Evolutionary conservation across 768 basidiomycete genomes (phyloP).

Genomic region (Calocera viscosa): DNA sequence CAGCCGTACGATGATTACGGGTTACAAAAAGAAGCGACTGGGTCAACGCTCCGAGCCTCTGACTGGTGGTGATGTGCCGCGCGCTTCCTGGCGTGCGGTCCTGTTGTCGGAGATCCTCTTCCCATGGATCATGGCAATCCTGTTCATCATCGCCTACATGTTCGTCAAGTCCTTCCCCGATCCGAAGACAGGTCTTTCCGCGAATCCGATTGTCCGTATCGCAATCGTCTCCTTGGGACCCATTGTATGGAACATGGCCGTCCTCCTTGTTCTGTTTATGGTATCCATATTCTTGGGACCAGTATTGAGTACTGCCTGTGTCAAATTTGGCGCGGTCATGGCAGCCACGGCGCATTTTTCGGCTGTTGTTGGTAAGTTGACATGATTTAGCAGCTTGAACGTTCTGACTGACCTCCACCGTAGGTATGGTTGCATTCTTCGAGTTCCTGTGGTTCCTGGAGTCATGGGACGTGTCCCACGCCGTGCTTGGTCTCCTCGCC

Average conservation of each 20-base stretch:
- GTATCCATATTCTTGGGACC: slow-evolving; percentile 87
- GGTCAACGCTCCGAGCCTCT: slow-evolving; percentile 96
- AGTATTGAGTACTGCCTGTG: slow-evolving; percentile 69
- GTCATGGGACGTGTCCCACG: slow-evolving; percentile 80
- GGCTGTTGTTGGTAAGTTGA: slow-evolving; percentile 53
- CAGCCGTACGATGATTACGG: slow-evolving; percentile 95
- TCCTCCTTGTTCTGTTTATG: slow-evolving; percentile 79
- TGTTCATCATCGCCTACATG: slow-evolving; percentile 83
- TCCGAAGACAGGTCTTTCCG: slow-evolving; percentile 46
- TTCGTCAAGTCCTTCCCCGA: slow-evolving; percentile 84
- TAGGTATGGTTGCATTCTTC: slow-evolving; percentile 71
- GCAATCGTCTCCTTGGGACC: slow-evolving; percentile 88
- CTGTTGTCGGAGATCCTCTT: slow-evolving; percentile 77
- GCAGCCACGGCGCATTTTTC: slow-evolving; percentile 78
- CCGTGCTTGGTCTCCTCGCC: slow-evolving; percentile 83
- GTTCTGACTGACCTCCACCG: not conserved
- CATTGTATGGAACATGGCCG: slow-evolving; percentile 85
- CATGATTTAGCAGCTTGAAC: not conserved
- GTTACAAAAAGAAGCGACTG: slow-evolving; percentile 97
- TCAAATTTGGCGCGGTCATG: slow-evolving; percentile 83
- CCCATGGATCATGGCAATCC: slow-evolving; percentile 69
- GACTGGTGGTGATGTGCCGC: slow-evolving; percentile 83
- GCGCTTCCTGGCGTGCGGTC: slow-evolving; percentile 85
- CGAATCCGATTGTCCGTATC: slow-evolving; percentile 83
- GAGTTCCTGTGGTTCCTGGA: slow-evolving; percentile 98